Base-by-base conservation (phyloP, 1,139 yeast genomes). In the Lodderomyces theae region DNA sequence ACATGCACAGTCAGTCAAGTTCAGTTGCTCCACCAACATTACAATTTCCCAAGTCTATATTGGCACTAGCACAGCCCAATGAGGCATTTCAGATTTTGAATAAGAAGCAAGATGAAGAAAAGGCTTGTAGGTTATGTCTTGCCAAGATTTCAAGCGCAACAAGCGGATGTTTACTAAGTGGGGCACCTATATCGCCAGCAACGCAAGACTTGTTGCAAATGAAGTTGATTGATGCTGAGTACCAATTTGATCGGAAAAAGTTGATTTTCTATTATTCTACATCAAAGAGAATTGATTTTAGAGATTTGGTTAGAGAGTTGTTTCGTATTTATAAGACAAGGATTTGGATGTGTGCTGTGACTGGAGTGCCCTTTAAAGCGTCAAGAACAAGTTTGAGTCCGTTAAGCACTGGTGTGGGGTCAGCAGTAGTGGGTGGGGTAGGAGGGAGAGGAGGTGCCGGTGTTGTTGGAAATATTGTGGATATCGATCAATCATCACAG, bases 321-420 rank as follows among this genome's bases (percentile, higher is more conserved):
- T 92, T 92, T 71, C 79, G 95, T 56, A 85, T 88, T 44, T 92
- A 89, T 74, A 92, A 92, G 66, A 92, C 97, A 1, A 77, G 98
- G 54, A 92, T 92, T 54, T 94, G 98, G 98, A 80, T 90, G 81
- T 90, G 97, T 69, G 95, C 97, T 3, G 88, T 89, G 18, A 58
- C 52, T 44, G 69, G 69, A 5, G 51, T 61, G 28, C 69, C 69
- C 11, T 63, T 53, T 47, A 43, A 41, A 34, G 30, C 48, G 12
- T 36, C 44, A 17, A 45, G 46, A 35, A 46, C 43, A 36, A 42
- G 32, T 35, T 39, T 42, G 8, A 48, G 45, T 42, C 49, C 50
- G 35, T 28, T 28, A 18, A 28, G 31, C 15, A 28, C 31, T 6
- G 31, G 31, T 5, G 12, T 25, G 4, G 29, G 29, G 18, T 13